Base-by-base conservation (phyloP, 257 asterid genomes). In the Verbena officinalis region DNA sequence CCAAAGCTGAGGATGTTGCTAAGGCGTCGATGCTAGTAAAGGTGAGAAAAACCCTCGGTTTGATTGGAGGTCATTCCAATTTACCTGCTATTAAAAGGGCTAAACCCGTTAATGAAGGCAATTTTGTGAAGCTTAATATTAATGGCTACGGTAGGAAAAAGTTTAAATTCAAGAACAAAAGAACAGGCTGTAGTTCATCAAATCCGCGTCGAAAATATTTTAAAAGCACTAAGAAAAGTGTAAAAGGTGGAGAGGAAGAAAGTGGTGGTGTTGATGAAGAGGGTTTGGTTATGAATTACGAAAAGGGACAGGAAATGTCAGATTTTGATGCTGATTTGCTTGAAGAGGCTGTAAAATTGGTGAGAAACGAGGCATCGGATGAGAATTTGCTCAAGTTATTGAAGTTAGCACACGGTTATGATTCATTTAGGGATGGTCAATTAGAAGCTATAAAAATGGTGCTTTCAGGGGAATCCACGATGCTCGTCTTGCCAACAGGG, bases 401-500 rank as follows among this genome's bases (percentile, higher is more conserved):
- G 83, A 90, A 87, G 77, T 61, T 86, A 71, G 79, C 89, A n/a
- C 89, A 81, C 67, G 95, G 95, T 27, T 84, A 84, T 30, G 84
- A 80, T 81, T 86, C 96, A 24, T 90, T 90, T 73, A 81, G 92
- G 71, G 86, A 83, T 73, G 97, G 91, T 40, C 97, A 93, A 73
- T 73, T 93, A 78, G 96, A 93, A 74, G 96, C 97, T 34, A 80
- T 93, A 21, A 87, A 86, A 76, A 86, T 77, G 94, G 92, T 93
- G 80, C 91, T 93, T 52, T 79, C 76, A 0, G 87, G 94, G 69
- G 59, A 83, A 74, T 84, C 96, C 1, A 75, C 96, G 4, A 93
- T 87, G 96, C 71, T 93, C 80, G 92, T 93, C 39, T 76, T 93
- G 81, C 97, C 99, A 4, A 93, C 99, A 2, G 99, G 99, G 6